A percentile compares a stretch with the other conserved stretches of the same genome.
Conservation (phyloP, 2,329 filamentous ascomycete species). For the Alternaria conjuncta region DNA sequence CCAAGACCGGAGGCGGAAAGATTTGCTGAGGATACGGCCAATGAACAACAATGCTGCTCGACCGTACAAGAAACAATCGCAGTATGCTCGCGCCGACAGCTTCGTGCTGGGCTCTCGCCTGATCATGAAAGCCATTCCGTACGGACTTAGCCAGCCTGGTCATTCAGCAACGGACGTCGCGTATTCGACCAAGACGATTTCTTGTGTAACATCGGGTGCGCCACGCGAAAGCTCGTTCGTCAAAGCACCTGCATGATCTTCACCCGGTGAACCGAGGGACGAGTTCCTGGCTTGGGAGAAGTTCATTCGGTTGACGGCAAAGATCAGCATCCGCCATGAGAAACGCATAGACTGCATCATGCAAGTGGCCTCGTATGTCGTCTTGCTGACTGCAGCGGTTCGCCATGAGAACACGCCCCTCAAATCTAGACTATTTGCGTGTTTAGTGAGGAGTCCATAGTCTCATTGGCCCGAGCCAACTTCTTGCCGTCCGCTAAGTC, state of each 20-base stretch:
- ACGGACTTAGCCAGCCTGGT: neutral
- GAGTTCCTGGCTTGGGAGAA: neutral
- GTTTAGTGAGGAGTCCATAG: neutral
- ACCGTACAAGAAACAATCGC: no score
- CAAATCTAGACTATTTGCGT: neutral
- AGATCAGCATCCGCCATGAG: neutral
- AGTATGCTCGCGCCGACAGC: neutral
- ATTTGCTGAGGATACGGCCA: neutral
- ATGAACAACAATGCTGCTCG: neutral
- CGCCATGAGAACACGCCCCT: neutral
- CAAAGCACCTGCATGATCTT: neutral
- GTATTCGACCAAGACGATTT: neutral
- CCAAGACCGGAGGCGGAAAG: no score
- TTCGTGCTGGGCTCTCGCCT: neutral
- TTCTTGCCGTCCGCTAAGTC: conserved; percentile 3
- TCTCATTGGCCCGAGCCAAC: neutral
- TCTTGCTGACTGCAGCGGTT: neutral
- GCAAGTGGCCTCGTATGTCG: neutral
- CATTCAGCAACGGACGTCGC: neutral
- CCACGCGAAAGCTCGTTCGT: neutral
- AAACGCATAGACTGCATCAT: neutral
- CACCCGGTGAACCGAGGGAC: neutral
- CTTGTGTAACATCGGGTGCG: neutral
- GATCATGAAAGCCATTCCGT: no score
- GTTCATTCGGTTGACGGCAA: neutral